phyloP scores from a whole-genome alignment of 2,329 filamentous ascomycete genomes.

The Raffaelea deltoideospora region DNA sequence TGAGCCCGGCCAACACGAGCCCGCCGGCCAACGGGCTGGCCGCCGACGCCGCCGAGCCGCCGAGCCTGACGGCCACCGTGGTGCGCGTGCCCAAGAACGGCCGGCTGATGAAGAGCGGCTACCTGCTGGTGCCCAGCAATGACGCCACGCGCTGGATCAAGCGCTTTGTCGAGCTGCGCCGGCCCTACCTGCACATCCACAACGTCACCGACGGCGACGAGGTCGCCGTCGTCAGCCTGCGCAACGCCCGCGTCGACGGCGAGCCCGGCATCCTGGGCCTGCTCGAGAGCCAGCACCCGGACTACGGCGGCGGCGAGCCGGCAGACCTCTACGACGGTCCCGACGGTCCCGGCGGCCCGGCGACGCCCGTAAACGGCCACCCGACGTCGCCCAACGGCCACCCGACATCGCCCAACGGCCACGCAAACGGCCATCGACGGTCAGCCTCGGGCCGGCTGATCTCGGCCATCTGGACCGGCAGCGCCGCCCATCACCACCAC shows the following conservation, averaged over 20 bases:
- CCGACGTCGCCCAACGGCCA: not conserved
- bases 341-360: not conserved
- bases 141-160: constrained; percentile 77
- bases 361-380: not conserved
- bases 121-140: constrained; percentile 71
- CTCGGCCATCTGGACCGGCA: constrained; percentile 39
- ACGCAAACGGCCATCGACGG: not conserved
- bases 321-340: not conserved
- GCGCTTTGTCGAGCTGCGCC: constrained; percentile 80
- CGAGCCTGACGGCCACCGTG: constrained; percentile 60
- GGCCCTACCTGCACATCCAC: constrained; percentile 86
- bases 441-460: constrained; percentile 20
- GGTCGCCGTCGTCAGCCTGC: constrained; percentile 73
- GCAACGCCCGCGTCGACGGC: constrained; percentile 82
- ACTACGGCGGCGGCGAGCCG: constrained; percentile 7
- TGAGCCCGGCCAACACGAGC: constrained; percentile 47
- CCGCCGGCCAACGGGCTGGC: constrained; percentile 51
- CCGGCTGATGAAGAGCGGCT: constrained; percentile 69
- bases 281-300: constrained; percentile 29
- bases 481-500: no score
- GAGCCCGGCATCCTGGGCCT: constrained; percentile 75
- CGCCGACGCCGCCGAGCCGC: constrained; percentile 31
- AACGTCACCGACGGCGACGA: constrained; percentile 77
- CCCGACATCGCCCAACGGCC: no score
- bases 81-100: constrained; percentile 69